These are phyloP conservation scores for Prototheca wickerhamii DNA, from an alignment of 163 green algal genomes.

Conservation along the genomic window DNA sequence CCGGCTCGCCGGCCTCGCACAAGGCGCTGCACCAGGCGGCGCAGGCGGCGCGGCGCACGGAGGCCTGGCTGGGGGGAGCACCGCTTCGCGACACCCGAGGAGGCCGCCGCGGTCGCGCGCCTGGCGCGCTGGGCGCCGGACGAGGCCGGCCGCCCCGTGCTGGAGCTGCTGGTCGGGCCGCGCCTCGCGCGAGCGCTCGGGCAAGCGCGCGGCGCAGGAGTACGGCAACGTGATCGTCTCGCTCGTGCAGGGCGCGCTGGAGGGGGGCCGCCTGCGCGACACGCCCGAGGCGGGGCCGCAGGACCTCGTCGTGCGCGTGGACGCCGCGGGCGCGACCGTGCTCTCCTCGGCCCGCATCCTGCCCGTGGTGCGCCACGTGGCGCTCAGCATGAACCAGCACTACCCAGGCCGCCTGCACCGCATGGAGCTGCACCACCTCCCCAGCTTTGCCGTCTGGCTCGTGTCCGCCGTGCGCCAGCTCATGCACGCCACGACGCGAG, in stretches of 20 bases:
- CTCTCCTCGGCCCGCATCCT: slow-evolving; percentile 12
- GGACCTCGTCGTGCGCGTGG: slow-evolving; percentile 21
- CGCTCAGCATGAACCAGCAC: slow-evolving; percentile 23
- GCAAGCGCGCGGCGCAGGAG: slow-evolving; percentile 1
- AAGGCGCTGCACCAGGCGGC: neutral
- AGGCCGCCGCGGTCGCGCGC: neutral
- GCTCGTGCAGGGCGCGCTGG: slow-evolving; percentile 13
- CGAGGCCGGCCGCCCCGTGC: slow-evolving; percentile 1
- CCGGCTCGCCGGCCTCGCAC: neutral
- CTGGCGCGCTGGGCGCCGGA: slow-evolving; percentile 8
- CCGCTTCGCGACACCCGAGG: neutral
- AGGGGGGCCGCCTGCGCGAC: neutral
- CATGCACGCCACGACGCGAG: slow-evolving; percentile 20
- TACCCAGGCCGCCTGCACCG: slow-evolving; percentile 26
- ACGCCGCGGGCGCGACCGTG: slow-evolving; percentile 11
- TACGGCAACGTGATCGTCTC: slow-evolving; percentile 28
- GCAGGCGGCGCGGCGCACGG: slow-evolving; percentile 9
- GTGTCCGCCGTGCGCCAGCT: slow-evolving; percentile 17
- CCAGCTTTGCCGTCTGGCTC: slow-evolving; percentile 22
- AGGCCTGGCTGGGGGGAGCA: slow-evolving; percentile 7
- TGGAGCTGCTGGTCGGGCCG: slow-evolving; percentile 16
- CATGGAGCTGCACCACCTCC: slow-evolving; percentile 26
- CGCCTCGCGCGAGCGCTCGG: slow-evolving; percentile 11
- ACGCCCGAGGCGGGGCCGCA: neutral
- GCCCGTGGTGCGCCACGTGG: slow-evolving; percentile 18